phyloP scores from a whole-genome alignment of 2,329 filamentous ascomycete genomes.

The Aspergillus amoenus region DNA sequence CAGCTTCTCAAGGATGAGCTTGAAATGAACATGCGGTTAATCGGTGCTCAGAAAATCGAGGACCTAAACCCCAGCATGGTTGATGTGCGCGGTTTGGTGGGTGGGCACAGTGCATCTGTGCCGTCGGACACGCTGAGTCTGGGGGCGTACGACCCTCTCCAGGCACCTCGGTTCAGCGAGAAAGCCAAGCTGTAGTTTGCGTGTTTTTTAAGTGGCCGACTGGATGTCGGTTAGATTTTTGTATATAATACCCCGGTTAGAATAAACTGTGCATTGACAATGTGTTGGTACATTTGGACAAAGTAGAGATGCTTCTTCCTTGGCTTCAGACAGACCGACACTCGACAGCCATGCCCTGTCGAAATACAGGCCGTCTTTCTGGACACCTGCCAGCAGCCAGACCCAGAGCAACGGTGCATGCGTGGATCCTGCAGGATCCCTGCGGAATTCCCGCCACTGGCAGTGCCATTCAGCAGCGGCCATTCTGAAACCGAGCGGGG shows the following conservation, averaged over 20 bases:
- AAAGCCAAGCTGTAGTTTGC: constrained; percentile 45
- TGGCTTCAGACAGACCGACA: too few relatives aligned
- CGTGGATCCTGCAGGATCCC: not conserved
- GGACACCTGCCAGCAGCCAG: not conserved
- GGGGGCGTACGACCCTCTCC: constrained; percentile 57
- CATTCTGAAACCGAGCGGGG: not conserved
- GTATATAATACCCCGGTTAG: constrained; percentile 10
- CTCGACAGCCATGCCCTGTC: not conserved
- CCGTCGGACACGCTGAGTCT: constrained; percentile 62
- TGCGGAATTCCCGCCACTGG: not conserved
- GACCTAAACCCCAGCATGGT: constrained; percentile 79
- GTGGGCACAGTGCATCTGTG: constrained; percentile 57
- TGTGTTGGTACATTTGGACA: too few relatives aligned
- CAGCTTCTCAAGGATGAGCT: constrained; percentile 92
- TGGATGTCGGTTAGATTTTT: not conserved
- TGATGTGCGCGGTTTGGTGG: constrained; percentile 68
- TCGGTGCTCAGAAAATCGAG: constrained; percentile 72
- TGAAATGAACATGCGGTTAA: constrained; percentile 97
- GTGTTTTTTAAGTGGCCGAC: not conserved
- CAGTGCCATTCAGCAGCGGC: too few relatives aligned
- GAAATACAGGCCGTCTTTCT: not conserved
- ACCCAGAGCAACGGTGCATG: not conserved
- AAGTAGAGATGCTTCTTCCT: too few relatives aligned
- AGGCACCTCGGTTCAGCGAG: constrained; percentile 49
- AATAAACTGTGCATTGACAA: not conserved